Evolutionary conservation across 2,329 filamentous ascomycete species (phyloP), one percentile per base, ranked within the genome.

Genomic region (Aspergillus aculeatinus): DNA sequence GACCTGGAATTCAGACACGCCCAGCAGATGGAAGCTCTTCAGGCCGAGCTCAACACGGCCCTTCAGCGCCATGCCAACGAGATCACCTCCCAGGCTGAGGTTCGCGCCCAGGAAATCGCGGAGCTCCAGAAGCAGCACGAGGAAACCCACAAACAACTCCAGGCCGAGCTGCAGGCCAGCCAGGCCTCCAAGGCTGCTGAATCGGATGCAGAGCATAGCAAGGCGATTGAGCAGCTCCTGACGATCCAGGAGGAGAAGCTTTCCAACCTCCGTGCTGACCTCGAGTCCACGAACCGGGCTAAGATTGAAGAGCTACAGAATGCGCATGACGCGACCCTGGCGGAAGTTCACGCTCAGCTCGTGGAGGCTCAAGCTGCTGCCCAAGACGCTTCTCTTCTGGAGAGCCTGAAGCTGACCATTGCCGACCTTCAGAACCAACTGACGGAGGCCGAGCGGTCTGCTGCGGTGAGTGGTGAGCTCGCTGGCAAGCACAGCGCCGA

Each of bases 381-480:
- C 23, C 70, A 73, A 39, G 76, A 78, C 61, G 77, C 72, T 4
- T 76, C 77, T 25, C 66, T 61, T 10, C 51, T 76, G 29, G 76
- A 79, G 58, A 59, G 62, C 11, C 61, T 78, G 50, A 79, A 79
- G 67, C 73, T 77, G 19, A 72, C 75, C 35, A 74, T 79, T 66
- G 71, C 71, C 6, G 80, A 81, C 50, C 80, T 92, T 63, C 86
- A 92, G 68, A 84, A 87, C 68, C 86, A 88, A 73, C 76, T 88
- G 61, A 82, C 85, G 69, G 80, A 85, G 64, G 82, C 83, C 51
- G 82, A 82, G 39, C 73, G 76, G 50, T 72, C 71, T 44, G 71
- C 73, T 39, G 67, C 74, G 51, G 72, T 77, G 10, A 68, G 69
- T 12, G 79, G 82, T 66, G 79, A 79, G 53, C 74, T 79, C 55